phyloP scores from a whole-genome alignment of 148 eudicot genomes.

The Chenopodium formosanum region DNA sequence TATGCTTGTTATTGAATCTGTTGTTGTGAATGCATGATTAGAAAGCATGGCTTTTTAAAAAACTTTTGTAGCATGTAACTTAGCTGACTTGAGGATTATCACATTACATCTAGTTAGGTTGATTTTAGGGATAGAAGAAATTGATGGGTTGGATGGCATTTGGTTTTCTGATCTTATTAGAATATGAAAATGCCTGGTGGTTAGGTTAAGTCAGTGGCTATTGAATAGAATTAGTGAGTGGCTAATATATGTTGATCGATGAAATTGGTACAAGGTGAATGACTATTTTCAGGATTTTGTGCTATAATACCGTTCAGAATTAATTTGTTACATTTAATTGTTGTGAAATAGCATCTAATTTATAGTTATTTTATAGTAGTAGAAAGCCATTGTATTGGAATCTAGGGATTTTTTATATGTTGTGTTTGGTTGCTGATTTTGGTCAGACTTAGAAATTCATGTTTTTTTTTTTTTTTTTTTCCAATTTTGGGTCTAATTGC shows the following conservation, averaged over 20 bases:
- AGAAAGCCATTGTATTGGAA: too few species aligned
- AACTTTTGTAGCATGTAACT: not conserved
- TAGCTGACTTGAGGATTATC: not conserved
- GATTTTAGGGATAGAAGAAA: not conserved
- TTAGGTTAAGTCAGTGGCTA: not conserved
- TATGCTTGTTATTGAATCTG: too few species aligned
- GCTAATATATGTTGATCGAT: not conserved
- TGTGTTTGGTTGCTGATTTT: too few species aligned
- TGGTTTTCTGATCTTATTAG: not conserved
- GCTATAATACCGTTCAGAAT: too few species aligned
- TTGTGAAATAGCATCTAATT: too few species aligned
- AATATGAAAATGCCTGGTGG: not conserved
- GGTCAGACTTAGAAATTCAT: too few species aligned
- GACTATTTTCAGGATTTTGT: not conserved
- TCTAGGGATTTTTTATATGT: too few species aligned
- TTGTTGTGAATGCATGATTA: not conserved
- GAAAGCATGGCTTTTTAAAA: not conserved
- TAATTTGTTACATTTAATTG: too few species aligned
- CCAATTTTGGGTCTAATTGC: too few species aligned
- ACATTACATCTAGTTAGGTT: not conserved
- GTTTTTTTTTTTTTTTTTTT: too few species aligned
- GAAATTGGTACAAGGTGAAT: not conserved
- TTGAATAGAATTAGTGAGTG: not conserved
- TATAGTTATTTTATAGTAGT: too few species aligned
- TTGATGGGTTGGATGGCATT: not conserved